Conservation (phyloP, 2,329 filamentous ascomycete species). For the Apiospora hydei region DNA sequence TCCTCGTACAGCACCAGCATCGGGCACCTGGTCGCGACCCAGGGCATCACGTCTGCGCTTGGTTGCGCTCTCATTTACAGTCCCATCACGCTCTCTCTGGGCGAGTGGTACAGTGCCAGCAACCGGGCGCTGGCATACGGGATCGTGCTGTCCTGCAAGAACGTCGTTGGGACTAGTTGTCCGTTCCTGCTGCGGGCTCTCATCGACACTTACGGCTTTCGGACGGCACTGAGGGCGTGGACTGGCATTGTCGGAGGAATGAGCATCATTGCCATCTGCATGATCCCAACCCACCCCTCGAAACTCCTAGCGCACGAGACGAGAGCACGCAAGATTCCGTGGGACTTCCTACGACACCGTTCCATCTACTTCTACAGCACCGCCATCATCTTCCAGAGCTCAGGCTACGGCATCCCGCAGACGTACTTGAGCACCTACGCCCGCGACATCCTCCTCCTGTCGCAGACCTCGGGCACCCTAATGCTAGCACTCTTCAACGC, state of each 20-base stretch:
- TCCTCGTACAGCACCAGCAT: constrained; percentile 28
- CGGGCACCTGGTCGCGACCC: constrained; percentile 61
- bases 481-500: constrained; percentile 65
- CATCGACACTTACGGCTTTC: constrained; percentile 57
- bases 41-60: constrained; percentile 67
- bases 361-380: constrained; percentile 65
- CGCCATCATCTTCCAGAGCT: constrained; percentile 64
- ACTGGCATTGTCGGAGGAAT: constrained; percentile 48
- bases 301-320: constrained; percentile 52
- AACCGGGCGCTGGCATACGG: constrained; percentile 66
- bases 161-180: constrained; percentile 57
- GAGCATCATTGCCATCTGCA: constrained; percentile 49
- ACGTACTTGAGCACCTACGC: constrained; percentile 69
- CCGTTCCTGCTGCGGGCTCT: constrained; percentile 61
- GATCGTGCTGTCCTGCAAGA: constrained; percentile 67
- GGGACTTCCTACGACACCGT: constrained; percentile 59
- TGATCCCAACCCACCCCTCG: constrained; percentile 47
- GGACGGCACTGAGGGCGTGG: constrained; percentile 62
- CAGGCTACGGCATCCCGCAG: constrained; percentile 69
- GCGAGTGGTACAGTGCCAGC: constrained; percentile 67
- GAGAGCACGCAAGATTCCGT: constrained; percentile 45
- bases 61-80: constrained; percentile 64
- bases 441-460: constrained; percentile 10
- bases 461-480: constrained; percentile 45
- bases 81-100: constrained; percentile 49